These are phyloP conservation scores for Kwoniella mangroviensis DNA, from an alignment of 768 basidiomycete genomes.

Conservation along the genomic window DNA sequence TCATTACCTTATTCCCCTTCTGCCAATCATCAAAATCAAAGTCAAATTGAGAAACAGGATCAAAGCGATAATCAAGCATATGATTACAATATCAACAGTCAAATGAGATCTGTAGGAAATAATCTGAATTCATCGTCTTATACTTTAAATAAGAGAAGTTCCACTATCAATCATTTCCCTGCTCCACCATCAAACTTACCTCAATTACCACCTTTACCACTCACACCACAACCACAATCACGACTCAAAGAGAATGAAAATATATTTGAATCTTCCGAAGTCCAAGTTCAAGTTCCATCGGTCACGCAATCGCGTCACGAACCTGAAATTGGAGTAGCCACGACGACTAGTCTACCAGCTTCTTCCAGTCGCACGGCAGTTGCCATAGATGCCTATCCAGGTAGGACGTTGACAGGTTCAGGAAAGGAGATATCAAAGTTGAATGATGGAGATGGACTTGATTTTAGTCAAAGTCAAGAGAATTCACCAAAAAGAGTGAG, in stretches of 20 bases:
- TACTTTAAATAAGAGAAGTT: slow-evolving; percentile 7
- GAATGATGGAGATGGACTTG: neutral
- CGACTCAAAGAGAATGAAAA: neutral
- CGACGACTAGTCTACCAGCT: slow-evolving; percentile 22
- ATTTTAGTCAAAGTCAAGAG: neutral
- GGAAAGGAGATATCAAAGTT: neutral
- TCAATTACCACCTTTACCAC: slow-evolving; percentile 8
- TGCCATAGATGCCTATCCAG: slow-evolving; percentile 20
- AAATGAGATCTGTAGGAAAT: neutral
- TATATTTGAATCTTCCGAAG: neutral
- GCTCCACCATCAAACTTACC: slow-evolving; percentile 12
- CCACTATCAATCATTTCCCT: slow-evolving; percentile 19
- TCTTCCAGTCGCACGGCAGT: slow-evolving; percentile 20
- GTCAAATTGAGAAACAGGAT: neutral
- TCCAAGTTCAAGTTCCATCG: no score
- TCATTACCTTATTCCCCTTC: neutral
- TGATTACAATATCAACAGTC: neutral
- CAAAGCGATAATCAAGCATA: neutral
- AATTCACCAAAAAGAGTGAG: slow-evolving; percentile 4
- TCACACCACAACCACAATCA: neutral
- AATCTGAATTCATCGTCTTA: neutral
- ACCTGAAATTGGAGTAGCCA: slow-evolving; percentile 25
- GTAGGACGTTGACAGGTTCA: neutral
- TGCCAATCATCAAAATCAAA: neutral
- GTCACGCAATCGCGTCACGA: no score